phyloP scores from a whole-genome alignment of 768 basidiomycete species.

The Boletales sp. region DNA sequence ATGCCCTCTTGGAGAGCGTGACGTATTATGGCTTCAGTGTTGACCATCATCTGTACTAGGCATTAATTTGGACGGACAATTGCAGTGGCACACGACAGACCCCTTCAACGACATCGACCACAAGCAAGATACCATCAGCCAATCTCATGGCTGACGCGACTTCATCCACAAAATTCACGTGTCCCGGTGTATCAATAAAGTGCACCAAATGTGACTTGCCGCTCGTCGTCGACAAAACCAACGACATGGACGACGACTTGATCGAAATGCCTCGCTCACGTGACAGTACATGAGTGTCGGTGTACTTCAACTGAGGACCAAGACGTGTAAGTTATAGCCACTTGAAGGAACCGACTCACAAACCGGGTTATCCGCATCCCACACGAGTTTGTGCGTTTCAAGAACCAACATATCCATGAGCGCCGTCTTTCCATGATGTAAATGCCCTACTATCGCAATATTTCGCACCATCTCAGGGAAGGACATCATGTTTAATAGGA shows the following conservation, averaged over 20 bases:
- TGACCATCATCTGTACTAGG: constrained; percentile 75
- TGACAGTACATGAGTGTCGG: constrained; percentile 90
- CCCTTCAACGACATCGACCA: constrained; percentile 98
- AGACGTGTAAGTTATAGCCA: constrained; percentile 20
- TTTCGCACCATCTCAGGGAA: constrained; percentile 96
- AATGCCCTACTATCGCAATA: constrained; percentile 91
- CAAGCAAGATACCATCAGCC: constrained; percentile 86
- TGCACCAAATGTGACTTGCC: constrained; percentile 95
- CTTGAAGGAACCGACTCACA: constrained; percentile 27
- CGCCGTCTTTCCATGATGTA: constrained; percentile 98
- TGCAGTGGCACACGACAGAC: constrained; percentile 43
- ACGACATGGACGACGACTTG: constrained; percentile 95
- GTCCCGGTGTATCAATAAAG: constrained; percentile 95
- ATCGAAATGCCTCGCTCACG: constrained; percentile 89
- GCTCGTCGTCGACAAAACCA: constrained; percentile 76
- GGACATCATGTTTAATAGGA: constrained; percentile 84
- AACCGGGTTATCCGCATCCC: constrained; percentile 90
- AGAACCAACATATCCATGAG: constrained; percentile 96
- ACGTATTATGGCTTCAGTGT: constrained; percentile 82
- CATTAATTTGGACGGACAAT: constrained; percentile 10
- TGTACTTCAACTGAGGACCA: constrained; percentile 75
- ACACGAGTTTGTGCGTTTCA: constrained; percentile 92
- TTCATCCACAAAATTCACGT: constrained; percentile 99
- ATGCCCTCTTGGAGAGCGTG: constrained; percentile 87
- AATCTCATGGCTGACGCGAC: constrained; percentile 84